Conservation (phyloP, 805 yeast species). For the Saccharomyces mikatae region DNA sequence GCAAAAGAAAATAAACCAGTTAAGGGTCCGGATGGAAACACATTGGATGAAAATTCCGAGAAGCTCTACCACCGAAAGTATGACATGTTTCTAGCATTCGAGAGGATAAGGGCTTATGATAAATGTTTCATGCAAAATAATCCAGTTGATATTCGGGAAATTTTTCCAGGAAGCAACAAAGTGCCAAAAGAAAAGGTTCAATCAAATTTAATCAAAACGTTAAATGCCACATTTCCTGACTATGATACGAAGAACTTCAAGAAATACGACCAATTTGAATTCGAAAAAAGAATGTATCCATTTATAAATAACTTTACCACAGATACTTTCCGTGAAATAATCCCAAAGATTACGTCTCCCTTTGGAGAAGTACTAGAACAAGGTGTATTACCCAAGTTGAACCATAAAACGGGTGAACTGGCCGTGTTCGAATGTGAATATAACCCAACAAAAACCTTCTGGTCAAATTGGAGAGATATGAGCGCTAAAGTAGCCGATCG, state of each 20-base stretch:
- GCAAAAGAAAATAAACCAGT: background rate
- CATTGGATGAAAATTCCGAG: conserved; percentile 3
- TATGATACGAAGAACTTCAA: background rate
- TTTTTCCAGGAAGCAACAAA: background rate
- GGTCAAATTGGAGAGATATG: conserved; percentile 15
- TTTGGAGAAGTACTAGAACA: conserved; percentile 3
- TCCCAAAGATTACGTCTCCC: conserved; percentile 11
- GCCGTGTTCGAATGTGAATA: conserved; percentile 2
- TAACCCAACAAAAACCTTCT: conserved; percentile 8
- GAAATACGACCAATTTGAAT: conserved; percentile 14
- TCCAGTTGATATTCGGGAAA: background rate
- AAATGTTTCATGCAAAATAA: conserved; percentile 10
- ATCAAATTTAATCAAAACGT: background rate
- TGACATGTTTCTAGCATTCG: conserved; percentile 9
- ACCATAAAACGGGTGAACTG: background rate
- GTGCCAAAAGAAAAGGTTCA: background rate
- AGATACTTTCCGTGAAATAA: conserved; percentile 8
- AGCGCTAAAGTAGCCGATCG: conserved; percentile 8
- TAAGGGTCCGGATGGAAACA: conserved; percentile 1
- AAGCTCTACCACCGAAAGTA: conserved; percentile 2
- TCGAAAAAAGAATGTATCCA: conserved; percentile 21
- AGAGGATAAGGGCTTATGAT: conserved; percentile 16
- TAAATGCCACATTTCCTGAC: background rate
- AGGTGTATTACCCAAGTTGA: conserved; percentile 9
- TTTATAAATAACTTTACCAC: conserved; percentile 8